Percentiles rank a stretch among this genome's conserved stretches.
These are phyloP conservation scores for Trapa bicornis DNA, from an alignment of 345 rosid genomes.

Conservation along the genomic window DNA sequence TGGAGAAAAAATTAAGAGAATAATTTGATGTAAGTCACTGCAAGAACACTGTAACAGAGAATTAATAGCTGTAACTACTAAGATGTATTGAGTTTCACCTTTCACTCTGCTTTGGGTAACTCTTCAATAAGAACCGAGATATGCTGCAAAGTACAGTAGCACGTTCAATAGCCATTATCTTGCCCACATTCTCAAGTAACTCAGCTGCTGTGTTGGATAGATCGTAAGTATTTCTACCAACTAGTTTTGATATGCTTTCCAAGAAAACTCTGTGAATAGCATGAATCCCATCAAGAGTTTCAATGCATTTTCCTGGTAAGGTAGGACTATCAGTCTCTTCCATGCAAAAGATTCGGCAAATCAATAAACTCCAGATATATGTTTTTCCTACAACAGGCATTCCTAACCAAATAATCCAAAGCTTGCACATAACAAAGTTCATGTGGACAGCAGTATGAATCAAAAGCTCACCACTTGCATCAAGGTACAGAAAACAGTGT, in stretches of 20 bases:
- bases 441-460: background rate
- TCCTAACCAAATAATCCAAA: background rate
- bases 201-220: conserved; percentile 33
- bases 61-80: background rate
- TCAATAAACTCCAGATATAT: background rate
- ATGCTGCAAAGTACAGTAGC: conserved; percentile 48
- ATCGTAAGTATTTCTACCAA: conserved; percentile 33
- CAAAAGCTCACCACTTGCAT: background rate
- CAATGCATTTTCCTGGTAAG: conserved; percentile 63
- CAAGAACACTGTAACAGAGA: conserved; percentile 2
- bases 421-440: background rate
- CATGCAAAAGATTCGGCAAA: background rate
- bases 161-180: conserved; percentile 59
- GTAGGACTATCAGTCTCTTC: background rate
- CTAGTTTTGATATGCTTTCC: conserved; percentile 42
- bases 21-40: conserved; percentile 4
- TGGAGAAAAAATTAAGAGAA: conserved; percentile 14
- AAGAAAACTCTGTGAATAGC: conserved; percentile 46
- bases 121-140: conserved; percentile 52
- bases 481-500: background rate
- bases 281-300: conserved; percentile 35
- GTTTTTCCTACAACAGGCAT: background rate
- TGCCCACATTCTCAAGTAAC: conserved; percentile 49
- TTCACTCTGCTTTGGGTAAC: conserved; percentile 30
- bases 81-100: conserved; percentile 32